Conservation (phyloP, 169 alveolate genomes). For the Cryptosporidium tyzzeri region DNA sequence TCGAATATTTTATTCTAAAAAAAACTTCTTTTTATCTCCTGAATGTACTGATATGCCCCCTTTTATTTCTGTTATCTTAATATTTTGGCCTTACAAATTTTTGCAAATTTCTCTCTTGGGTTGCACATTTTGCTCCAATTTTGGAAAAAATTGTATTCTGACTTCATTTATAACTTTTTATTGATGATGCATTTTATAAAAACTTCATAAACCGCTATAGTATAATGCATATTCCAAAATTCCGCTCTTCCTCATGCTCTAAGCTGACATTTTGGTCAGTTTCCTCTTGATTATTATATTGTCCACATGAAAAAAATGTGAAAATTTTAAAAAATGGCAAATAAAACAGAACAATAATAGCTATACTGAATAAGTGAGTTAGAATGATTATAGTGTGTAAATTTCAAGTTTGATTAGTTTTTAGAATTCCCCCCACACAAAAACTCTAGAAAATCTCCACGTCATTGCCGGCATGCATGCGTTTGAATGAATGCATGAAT, state of each 20-base stretch:
- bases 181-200: constrained; percentile 55
- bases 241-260: neutral
- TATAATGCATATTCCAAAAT: neutral
- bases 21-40: neutral
- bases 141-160: constrained; percentile 10
- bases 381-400: neutral
- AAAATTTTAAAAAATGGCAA: neutral
- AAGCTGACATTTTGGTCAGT: neutral
- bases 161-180: constrained; percentile 57
- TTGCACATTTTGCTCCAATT: constrained; percentile 3
- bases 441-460: neutral
- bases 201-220: constrained; percentile 46
- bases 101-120: constrained; percentile 34
- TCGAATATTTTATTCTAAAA: neutral
- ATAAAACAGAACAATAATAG: too few relatives aligned
- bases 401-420: constrained; percentile 2
- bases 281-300: neutral
- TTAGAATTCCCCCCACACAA: neutral
- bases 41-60: neutral
- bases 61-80: neutral
- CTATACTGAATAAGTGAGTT: neutral
- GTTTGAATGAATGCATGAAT: constrained; percentile 24
- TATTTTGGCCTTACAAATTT: constrained; percentile 32
- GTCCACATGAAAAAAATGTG: neutral
- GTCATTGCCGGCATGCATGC: constrained; percentile 9